Percentiles rank a stretch among this genome's conserved stretches.
These are phyloP conservation scores for Diaporthe nobilis DNA, from an alignment of 2,329 filamentous ascomycete species.

Conservation along the genomic window DNA sequence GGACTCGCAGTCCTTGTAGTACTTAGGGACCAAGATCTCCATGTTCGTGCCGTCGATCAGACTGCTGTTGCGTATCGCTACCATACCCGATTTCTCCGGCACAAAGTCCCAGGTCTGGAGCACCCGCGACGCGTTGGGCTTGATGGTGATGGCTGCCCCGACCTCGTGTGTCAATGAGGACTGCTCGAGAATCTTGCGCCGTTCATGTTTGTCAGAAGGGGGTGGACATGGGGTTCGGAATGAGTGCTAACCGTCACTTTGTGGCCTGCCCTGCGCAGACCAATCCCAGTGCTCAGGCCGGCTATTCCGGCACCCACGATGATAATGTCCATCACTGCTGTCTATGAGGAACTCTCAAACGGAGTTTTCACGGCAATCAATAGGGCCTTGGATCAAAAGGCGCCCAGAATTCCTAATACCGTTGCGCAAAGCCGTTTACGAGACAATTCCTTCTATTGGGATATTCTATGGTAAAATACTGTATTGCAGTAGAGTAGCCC, in stretches of 20 bases:
- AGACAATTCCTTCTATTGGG: neutral
- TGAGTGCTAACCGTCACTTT: conserved; percentile 4
- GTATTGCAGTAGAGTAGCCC: neutral
- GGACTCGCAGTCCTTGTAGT: conserved; percentile 30
- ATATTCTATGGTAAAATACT: neutral
- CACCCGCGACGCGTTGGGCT: conserved; percentile 23
- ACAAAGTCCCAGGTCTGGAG: conserved; percentile 14
- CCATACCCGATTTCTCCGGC: conserved; percentile 10
- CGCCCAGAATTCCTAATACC: no score
- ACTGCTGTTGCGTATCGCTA: neutral
- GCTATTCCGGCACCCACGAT: conserved; percentile 31
- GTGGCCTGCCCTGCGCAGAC: conserved; percentile 29
- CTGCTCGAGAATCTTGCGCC: conserved; percentile 16
- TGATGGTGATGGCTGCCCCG: conserved; percentile 22
- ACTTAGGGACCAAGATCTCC: conserved; percentile 10
- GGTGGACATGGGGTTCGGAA: neutral
- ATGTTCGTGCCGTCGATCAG: conserved; percentile 29
- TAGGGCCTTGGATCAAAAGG: neutral
- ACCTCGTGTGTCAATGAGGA: conserved; percentile 23
- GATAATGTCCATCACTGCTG: conserved; percentile 7
- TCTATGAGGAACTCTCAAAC: neutral
- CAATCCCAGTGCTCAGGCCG: conserved; percentile 23
- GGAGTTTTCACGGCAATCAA: neutral
- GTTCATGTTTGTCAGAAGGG: neutral
- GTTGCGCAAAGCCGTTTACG: neutral